Conservation (phyloP, 768 basidiomycete genomes). For the Kwoniella mangroviensis region DNA sequence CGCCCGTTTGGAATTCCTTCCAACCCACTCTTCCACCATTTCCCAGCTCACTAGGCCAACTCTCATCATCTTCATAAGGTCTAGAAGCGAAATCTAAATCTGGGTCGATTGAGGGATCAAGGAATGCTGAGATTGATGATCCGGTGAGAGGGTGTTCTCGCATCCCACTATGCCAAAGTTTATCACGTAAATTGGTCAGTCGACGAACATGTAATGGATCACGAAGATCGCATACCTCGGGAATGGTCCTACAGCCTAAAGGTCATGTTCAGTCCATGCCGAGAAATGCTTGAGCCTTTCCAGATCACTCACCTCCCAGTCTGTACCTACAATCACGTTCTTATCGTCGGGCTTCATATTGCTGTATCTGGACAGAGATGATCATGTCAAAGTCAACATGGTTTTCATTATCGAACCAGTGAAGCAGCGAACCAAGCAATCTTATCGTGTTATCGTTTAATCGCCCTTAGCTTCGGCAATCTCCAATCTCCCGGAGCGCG, state of each 20-base stretch:
- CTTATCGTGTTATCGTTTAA: no score
- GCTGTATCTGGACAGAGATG: no score
- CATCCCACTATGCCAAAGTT: conserved; percentile 38
- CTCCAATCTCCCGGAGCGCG: no score
- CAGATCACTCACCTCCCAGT: conserved; percentile 34
- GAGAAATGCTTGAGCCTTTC: not conserved
- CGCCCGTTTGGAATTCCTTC: conserved; percentile 30
- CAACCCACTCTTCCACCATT: conserved; percentile 41
- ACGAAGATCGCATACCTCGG: conserved; percentile 26
- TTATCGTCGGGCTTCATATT: not conserved
- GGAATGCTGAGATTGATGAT: conserved; percentile 40
- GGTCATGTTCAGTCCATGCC: not conserved
- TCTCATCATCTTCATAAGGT: conserved; percentile 26
- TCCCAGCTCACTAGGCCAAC: conserved; percentile 44
- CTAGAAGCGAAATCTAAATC: conserved; percentile 43
- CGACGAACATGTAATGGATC: no score
- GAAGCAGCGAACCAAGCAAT: no score
- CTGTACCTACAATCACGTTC: conserved; percentile 11
- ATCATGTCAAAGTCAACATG: no score
- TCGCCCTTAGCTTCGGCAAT: no score
- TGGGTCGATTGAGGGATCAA: conserved; percentile 19
- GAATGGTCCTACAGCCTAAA: conserved; percentile 46
- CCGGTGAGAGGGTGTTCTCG: conserved; percentile 46
- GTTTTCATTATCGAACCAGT: no score
- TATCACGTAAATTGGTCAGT: no score